These are phyloP conservation scores for Sporothrix globosa DNA, from an alignment of 2,329 filamentous ascomycete genomes.

Conservation along the genomic window DNA sequence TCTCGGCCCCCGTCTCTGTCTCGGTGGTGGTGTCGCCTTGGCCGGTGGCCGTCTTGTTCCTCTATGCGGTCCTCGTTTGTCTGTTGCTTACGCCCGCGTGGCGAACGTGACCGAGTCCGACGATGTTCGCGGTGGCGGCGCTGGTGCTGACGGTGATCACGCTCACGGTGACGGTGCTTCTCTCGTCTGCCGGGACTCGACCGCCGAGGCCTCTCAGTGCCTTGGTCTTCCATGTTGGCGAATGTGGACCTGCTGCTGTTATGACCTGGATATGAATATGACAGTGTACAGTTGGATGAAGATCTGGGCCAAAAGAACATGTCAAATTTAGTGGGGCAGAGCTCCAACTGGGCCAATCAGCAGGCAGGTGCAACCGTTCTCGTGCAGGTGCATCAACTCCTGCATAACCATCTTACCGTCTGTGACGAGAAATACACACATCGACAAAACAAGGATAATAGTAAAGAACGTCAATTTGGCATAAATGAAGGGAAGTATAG, in stretches of 20 bases:
- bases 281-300: too few relatives aligned
- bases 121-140: neutral
- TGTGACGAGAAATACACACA: too few relatives aligned
- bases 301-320: too few relatives aligned
- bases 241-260: neutral
- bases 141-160: neutral
- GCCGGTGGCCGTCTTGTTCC: neutral
- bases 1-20: neutral
- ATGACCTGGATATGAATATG: neutral
- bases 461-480: neutral
- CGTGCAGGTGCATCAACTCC: too few relatives aligned
- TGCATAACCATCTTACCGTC: too few relatives aligned
- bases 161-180: neutral
- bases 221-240: neutral
- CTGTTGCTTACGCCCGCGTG: slow-evolving; percentile 7
- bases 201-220: neutral
- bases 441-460: neutral
- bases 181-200: neutral
- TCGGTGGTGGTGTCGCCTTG: neutral
- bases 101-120: neutral
- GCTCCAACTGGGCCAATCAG: neutral
- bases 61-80: slow-evolving; percentile 2
- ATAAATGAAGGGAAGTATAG: neutral
- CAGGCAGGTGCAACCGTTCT: neutral
- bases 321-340: neutral